These are phyloP conservation scores for Prototheca stagnorum DNA, from an alignment of 163 green algal species.

Conservation along the genomic window DNA sequence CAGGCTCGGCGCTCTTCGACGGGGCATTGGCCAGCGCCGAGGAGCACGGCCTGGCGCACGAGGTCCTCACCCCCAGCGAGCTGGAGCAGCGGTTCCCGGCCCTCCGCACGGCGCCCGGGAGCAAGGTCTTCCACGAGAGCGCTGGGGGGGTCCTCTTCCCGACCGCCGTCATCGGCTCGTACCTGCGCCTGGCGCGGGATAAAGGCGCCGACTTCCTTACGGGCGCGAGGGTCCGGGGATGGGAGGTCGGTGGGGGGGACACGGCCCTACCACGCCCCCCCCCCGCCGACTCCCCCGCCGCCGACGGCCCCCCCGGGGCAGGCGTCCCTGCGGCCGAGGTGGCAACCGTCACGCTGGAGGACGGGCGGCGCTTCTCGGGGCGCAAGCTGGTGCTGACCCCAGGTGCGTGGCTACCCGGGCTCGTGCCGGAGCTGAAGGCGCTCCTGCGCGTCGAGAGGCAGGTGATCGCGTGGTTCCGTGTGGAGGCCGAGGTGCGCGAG, in stretches of 20 bases:
- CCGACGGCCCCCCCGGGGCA: too few species aligned
- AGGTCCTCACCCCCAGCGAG: constrained; percentile 18
- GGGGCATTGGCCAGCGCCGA: constrained; percentile 12
- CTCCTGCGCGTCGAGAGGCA: constrained; percentile 22
- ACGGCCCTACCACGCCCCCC: too few species aligned
- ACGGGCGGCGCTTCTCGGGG: background rate
- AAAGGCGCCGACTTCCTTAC: constrained; percentile 14
- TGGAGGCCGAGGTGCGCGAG: background rate
- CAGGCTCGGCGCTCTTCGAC: constrained; percentile 9
- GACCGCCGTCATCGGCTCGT: constrained; percentile 20
- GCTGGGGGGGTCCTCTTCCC: constrained; percentile 23
- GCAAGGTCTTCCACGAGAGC: constrained; percentile 15
- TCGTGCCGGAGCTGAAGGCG: constrained; percentile 25
- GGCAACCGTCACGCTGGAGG: background rate
- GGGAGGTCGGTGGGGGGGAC: too few species aligned
- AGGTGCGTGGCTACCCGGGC: constrained; percentile 23
- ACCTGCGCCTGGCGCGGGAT: constrained; percentile 8
- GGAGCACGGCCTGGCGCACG: constrained; percentile 24
- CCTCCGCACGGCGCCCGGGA: constrained; percentile 10
- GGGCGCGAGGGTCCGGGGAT: constrained; percentile 7
- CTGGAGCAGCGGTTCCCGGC: constrained; percentile 19
- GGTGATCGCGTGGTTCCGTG: constrained; percentile 34
- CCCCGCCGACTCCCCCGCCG: too few species aligned
- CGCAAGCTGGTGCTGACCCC: constrained; percentile 20
- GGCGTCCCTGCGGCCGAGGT: background rate